Evolutionary conservation across 208 protist species (phyloP).

Genomic region (Porcisia deanei): DNA sequence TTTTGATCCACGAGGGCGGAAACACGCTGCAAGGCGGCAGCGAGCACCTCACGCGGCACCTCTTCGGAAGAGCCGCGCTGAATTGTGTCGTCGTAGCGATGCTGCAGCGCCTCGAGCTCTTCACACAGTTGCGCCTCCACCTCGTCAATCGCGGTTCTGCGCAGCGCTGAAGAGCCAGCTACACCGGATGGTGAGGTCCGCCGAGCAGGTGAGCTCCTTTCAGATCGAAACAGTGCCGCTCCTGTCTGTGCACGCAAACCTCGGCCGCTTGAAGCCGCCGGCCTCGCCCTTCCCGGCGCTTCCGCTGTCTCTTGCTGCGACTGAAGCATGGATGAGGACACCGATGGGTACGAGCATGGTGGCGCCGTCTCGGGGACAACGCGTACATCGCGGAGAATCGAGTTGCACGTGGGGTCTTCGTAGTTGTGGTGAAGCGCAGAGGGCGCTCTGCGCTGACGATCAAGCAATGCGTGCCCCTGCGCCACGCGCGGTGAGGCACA

Average conservation of each 20-base stretch:
- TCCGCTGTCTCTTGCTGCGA: background rate
- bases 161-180: background rate
- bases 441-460: background rate
- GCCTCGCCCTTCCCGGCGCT: background rate
- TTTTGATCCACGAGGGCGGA: conserved; percentile 75
- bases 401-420: conserved; percentile 84
- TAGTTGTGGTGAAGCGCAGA: conserved; percentile 37
- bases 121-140: conserved; percentile 68
- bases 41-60: conserved; percentile 58
- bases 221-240: background rate
- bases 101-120: conserved; percentile 70
- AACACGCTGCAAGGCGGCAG: conserved; percentile 52
- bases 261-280: background rate
- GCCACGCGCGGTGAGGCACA: background rate
- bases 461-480: background rate
- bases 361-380: conserved; percentile 38
- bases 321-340: conserved; percentile 24
- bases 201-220: conserved; percentile 6
- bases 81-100: conserved; percentile 75
- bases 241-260: background rate
- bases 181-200: background rate
- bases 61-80: conserved; percentile 49
- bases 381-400: conserved; percentile 79
- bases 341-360: conserved; percentile 27
- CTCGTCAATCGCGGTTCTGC: conserved; percentile 26